Evolutionary conservation across 2,329 filamentous ascomycete genomes (phyloP).

Genomic region (Gnomoniopsis sp.): DNA sequence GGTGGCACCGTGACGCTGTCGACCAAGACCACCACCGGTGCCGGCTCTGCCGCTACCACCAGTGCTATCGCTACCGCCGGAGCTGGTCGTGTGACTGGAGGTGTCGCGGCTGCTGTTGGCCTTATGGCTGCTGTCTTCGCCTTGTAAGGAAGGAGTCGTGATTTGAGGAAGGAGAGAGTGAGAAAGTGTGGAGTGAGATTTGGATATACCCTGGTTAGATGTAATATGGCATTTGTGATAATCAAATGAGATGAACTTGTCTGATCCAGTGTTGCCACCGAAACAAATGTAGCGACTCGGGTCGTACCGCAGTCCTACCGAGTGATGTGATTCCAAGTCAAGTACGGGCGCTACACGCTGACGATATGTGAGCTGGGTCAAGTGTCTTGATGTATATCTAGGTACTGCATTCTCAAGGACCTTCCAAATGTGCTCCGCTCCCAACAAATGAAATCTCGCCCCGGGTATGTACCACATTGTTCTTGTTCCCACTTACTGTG

Average conservation of each 20-base stretch:
- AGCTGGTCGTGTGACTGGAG: conserved; percentile 33
- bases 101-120: conserved; percentile 36
- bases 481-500: too few relatives aligned
- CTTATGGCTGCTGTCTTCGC: conserved; percentile 37
- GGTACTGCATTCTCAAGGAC: too few relatives aligned
- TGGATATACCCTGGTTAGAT: conserved; percentile 14
- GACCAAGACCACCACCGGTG: conserved; percentile 18
- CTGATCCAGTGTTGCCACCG: not conserved
- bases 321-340: too few relatives aligned
- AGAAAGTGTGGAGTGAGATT: not conserved
- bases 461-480: too few relatives aligned
- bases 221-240: not conserved
- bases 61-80: conserved; percentile 12
- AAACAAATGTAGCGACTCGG: too few relatives aligned
- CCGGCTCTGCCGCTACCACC: conserved; percentile 16
- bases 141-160: not conserved
- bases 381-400: too few relatives aligned
- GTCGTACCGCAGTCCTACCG: too few relatives aligned
- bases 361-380: too few relatives aligned
- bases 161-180: not conserved
- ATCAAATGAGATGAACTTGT: not conserved
- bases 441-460: too few relatives aligned
- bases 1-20: conserved; percentile 14
- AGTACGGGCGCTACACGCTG: too few relatives aligned
- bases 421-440: too few relatives aligned